Percentiles rank a stretch among this genome's conserved stretches.
phyloP scores from a whole-genome alignment of 768 basidiomycete species.

The Hypholoma sublateritium region DNA sequence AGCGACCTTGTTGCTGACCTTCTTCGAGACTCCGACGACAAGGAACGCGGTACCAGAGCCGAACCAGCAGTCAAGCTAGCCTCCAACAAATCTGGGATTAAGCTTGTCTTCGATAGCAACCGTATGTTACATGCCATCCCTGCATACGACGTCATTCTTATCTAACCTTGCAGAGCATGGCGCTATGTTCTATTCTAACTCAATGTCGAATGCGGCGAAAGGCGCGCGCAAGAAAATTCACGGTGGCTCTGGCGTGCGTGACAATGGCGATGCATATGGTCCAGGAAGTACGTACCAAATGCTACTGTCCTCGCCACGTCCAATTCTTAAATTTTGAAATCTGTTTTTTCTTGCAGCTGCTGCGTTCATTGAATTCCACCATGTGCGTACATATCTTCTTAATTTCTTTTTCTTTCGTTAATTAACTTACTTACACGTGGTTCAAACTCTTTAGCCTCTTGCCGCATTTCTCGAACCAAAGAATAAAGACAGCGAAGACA shows the following conservation, averaged over 20 bases:
- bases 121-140: conserved; percentile 42
- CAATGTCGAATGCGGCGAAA: conserved; percentile 42
- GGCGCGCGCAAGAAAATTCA: conserved; percentile 73
- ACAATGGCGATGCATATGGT: conserved; percentile 57
- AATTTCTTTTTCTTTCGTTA: conserved; percentile 6
- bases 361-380: conserved; percentile 70
- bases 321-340: conserved; percentile 2
- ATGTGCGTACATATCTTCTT: conserved; percentile 33
- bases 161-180: conserved; percentile 56
- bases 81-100: conserved; percentile 59
- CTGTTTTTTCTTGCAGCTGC: conserved; percentile 40
- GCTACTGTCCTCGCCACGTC: not conserved
- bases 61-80: conserved; percentile 53
- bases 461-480: conserved; percentile 64
- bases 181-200: conserved; percentile 74
- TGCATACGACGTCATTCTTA: not conserved
- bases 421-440: not conserved
- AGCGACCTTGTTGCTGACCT: conserved; percentile 49
- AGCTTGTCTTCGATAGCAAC: conserved; percentile 64
- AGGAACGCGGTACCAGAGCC: conserved; percentile 27
- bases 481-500: conserved; percentile 58
- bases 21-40: conserved; percentile 31
- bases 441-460: conserved; percentile 41
- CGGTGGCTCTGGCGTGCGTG: conserved; percentile 62
- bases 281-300: conserved; percentile 46